These are phyloP conservation scores for Boletus mariae DNA, from an alignment of 1,284 basidiomycete species.

Conservation along the genomic window DNA sequence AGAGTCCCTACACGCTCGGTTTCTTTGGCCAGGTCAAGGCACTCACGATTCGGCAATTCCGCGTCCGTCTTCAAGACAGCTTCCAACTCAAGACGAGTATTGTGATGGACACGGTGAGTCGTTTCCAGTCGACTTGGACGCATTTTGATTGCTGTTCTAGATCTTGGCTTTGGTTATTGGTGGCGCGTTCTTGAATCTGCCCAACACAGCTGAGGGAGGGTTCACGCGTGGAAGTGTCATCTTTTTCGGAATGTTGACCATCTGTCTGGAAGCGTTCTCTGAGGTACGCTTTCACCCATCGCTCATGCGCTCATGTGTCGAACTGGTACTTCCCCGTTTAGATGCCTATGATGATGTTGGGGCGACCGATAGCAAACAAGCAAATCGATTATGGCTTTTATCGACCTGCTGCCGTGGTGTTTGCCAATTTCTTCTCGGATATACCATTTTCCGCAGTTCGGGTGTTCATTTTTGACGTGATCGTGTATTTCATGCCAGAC, in stretches of 20 bases:
- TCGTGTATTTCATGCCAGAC: slow-evolving; percentile 74
- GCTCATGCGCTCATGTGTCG: background rate
- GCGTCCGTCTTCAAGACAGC: slow-evolving; percentile 73
- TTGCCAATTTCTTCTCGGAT: slow-evolving; percentile 75
- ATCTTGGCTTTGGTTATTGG: slow-evolving; percentile 73
- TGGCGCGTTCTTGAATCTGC: slow-evolving; percentile 70
- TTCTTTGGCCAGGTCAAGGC: slow-evolving; percentile 74
- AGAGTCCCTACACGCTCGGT: slow-evolving; percentile 84
- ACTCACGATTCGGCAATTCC: slow-evolving; percentile 73
- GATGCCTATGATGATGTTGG: slow-evolving; percentile 71
- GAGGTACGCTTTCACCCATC: slow-evolving; percentile 45
- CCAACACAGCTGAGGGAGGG: slow-evolving; percentile 70
- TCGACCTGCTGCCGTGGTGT: slow-evolving; percentile 67
- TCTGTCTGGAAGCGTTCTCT: slow-evolving; percentile 74
- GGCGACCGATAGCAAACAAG: slow-evolving; percentile 70
- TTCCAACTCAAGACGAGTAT: slow-evolving; percentile 79
- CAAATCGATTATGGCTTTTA: slow-evolving; percentile 82
- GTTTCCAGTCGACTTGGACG: background rate
- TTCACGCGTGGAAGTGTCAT: slow-evolving; percentile 88
- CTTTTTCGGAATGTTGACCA: slow-evolving; percentile 72
- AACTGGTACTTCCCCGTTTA: slow-evolving; percentile 9
- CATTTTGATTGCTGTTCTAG: slow-evolving; percentile 10
- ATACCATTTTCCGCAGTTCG: slow-evolving; percentile 69
- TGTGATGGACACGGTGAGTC: slow-evolving; percentile 48
- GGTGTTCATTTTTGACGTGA: slow-evolving; percentile 62